Evolutionary conservation across 176 grass and related monocot genomes (phyloP).

Genomic region (Carex myosuroides): DNA sequence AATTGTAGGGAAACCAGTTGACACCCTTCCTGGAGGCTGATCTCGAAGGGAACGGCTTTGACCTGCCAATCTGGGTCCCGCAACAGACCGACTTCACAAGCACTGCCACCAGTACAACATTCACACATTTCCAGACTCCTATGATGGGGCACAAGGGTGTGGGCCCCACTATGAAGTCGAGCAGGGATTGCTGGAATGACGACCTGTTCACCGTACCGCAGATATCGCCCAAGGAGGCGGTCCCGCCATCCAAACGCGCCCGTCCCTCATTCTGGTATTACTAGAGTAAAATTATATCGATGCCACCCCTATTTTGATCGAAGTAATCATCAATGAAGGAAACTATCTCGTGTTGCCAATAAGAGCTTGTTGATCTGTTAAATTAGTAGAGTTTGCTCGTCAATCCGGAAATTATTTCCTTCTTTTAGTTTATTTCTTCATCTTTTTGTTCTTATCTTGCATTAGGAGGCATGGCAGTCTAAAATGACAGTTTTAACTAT

Average conservation of each 20-base stretch:
- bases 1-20: conserved; percentile 28
- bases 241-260: conserved; percentile 33
- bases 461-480: background rate
- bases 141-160: conserved; percentile 2
- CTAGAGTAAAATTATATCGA: conserved; percentile 13
- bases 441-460: background rate
- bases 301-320: background rate
- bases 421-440: background rate
- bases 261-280: conserved; percentile 44
- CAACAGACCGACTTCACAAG: background rate
- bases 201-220: conserved; percentile 67
- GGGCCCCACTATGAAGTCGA: conserved; percentile 13
- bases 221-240: conserved; percentile 30
- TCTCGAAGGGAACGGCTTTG: conserved; percentile 37
- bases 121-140: conserved; percentile 9
- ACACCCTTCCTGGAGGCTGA: conserved; percentile 57
- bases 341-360: background rate
- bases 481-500: background rate
- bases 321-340: background rate
- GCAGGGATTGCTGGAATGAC: conserved; percentile 31
- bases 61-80: conserved; percentile 21
- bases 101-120: background rate
- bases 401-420: background rate
- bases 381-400: background rate
- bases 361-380: background rate